A percentile compares a stretch with the other conserved stretches of the same genome.
Conservation (phyloP, 768 basidiomycete genomes). For the Tephrocybe sp. region DNA sequence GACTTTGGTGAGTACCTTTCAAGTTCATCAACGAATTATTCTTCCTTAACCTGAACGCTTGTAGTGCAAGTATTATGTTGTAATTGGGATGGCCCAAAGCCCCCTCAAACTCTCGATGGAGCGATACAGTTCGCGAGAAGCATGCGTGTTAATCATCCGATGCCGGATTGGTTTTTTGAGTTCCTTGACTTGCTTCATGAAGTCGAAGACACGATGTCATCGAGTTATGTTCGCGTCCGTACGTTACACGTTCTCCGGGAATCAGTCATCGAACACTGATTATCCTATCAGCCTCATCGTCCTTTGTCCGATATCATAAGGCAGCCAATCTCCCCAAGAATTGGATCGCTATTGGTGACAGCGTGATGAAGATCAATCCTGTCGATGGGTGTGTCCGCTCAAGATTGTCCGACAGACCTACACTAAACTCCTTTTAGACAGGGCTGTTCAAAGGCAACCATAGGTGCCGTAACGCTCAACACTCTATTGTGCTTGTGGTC, state of each 20-base stretch:
- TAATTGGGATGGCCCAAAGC: slow-evolving; percentile 6
- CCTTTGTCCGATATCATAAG: slow-evolving; percentile 26
- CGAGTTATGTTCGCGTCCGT: slow-evolving; percentile 15
- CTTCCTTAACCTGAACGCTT: neutral
- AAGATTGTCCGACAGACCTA: too few relatives aligned
- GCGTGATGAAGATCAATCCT: slow-evolving; percentile 25
- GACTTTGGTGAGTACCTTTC: neutral
- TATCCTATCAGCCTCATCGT: slow-evolving; percentile 16
- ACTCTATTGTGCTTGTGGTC: neutral
- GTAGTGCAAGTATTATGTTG: slow-evolving; percentile 3
- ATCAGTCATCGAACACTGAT: neutral
- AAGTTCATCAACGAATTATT: neutral
- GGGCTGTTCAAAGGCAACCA: slow-evolving; percentile 5
- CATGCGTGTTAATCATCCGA: slow-evolving; percentile 15
- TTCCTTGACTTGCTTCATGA: slow-evolving; percentile 28
- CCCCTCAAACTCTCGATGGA: slow-evolving; percentile 16
- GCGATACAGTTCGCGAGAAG: slow-evolving; percentile 10
- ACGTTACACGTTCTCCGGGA: slow-evolving; percentile 6
- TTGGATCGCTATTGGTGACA: slow-evolving; percentile 35
- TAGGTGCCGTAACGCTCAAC: slow-evolving; percentile 4
- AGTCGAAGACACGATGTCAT: slow-evolving; percentile 17
- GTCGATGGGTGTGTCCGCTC: slow-evolving; percentile 8
- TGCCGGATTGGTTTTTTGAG: slow-evolving; percentile 27
- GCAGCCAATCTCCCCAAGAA: slow-evolving; percentile 28
- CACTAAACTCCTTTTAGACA: neutral